Evolutionary conservation across 1,284 basidiomycete species (phyloP), one percentile per base, ranked within the genome.

Genomic region (Phaffia rhodozyma): DNA sequence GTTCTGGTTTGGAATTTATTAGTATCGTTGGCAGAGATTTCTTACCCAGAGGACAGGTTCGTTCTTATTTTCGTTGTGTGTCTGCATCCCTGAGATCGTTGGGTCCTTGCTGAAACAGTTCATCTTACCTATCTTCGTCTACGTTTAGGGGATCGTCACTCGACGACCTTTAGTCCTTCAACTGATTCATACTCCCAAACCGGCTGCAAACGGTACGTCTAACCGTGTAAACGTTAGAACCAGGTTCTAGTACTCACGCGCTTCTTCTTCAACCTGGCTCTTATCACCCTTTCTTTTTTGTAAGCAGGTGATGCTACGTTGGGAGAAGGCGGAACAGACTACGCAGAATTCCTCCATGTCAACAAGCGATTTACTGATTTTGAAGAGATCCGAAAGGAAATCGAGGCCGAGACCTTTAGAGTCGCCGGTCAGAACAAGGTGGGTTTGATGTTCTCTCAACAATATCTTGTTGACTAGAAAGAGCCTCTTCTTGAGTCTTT

Each of bases 351-450:
- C 76, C 81, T 97, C 38, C 94, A 98, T 76, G 81, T 94, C 67
- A 92, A 97, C 81, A 91, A 91, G 74, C 84, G 89, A 58, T 97
- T 94, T 77, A 93, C 91, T 55, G 93, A 97, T 73, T 97, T 96
- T 73, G 81, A 83, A 61, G 93, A 97, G 71, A 89, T 98, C 69
- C 82, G 92, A 49, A 87, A 87, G 69, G 96, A 99, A 78, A 98
- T 99, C 68, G 94, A 98, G 77, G 89, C 91, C 74, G 96, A 99
- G 80, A 98, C 96, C 2, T 93, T 88, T 75, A 81, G 94, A 54
- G 94, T 99, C 32, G 94, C 96, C 0, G 94, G 94, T 0, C 93
- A 97, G 80, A 98, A 98, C 78, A 99, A 97, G 73, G 75, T 75
- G 65, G 18, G 73, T 62, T 20, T 21, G 25, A 32, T 9, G 6